phyloP scores from a whole-genome alignment of 495 filamentous ascomycete genomes.

The Aspergillus mulundensis region DNA sequence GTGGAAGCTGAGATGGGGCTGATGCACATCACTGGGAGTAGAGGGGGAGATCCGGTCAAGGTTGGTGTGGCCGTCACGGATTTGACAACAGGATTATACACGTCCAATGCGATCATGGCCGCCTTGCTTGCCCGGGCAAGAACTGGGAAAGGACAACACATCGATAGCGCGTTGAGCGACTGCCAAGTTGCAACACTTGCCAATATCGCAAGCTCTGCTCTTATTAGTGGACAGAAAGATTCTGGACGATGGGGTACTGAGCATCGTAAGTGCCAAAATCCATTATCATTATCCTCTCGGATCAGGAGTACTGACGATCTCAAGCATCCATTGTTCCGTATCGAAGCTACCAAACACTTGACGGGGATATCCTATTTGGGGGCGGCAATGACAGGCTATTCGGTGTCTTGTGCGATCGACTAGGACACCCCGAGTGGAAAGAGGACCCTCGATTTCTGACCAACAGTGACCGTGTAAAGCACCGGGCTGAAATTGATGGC shows the following conservation, averaged over 20 bases:
- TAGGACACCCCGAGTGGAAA: slow-evolving; percentile 78
- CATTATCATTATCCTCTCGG: not conserved
- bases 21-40: slow-evolving; percentile 93
- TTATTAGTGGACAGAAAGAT: slow-evolving; percentile 87
- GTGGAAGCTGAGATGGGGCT: slow-evolving; percentile 96
- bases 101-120: slow-evolving; percentile 95
- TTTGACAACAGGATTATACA: slow-evolving; percentile 92
- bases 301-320: slow-evolving; percentile 12
- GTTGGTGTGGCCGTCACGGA: slow-evolving; percentile 97
- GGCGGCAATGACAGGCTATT: slow-evolving; percentile 93
- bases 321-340: slow-evolving; percentile 94
- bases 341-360: slow-evolving; percentile 82
- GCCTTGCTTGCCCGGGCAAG: slow-evolving; percentile 68
- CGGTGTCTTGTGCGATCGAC: slow-evolving; percentile 73
- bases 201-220: slow-evolving; percentile 87
- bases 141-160: slow-evolving; percentile 80
- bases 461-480: slow-evolving; percentile 76
- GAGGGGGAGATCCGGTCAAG: slow-evolving; percentile 91
- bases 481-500: slow-evolving; percentile 70
- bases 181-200: slow-evolving; percentile 89
- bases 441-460: slow-evolving; percentile 68
- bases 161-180: slow-evolving; percentile 87
- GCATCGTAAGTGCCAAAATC: slow-evolving; percentile 63
- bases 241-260: slow-evolving; percentile 90
- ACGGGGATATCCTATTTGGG: slow-evolving; percentile 88